Conservation (phyloP, 441 rosid species). For the Adansonia grandidieri region DNA sequence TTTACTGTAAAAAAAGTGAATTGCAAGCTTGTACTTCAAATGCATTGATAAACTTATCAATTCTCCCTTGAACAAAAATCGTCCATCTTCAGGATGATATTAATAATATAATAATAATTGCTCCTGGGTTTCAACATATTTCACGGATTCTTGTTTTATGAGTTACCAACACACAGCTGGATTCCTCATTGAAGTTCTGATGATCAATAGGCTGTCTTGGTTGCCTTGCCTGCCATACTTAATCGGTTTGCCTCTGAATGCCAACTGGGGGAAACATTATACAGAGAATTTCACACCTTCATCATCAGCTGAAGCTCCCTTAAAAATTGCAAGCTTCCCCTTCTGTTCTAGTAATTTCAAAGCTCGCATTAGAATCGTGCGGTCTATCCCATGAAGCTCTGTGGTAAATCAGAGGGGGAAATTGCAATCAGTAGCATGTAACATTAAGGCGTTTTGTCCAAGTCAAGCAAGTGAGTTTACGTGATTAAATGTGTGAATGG, state of each 20-base stretch:
- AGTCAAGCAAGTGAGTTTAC: background rate
- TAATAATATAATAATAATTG: background rate
- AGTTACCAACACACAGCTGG: background rate
- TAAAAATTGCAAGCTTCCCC: slow-evolving; percentile 88
- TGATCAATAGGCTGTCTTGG: slow-evolving; percentile 3
- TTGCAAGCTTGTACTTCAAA: background rate
- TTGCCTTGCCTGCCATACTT: background rate
- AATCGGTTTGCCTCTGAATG: slow-evolving; percentile 5
- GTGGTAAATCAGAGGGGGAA: slow-evolving; percentile 24
- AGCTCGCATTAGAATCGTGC: slow-evolving; percentile 71
- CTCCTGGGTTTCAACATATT: background rate
- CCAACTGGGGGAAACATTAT: slow-evolving; percentile 32
- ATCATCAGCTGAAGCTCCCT: slow-evolving; percentile 86
- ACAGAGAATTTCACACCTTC: slow-evolving; percentile 88
- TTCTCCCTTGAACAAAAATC: background rate
- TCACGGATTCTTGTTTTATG: background rate
- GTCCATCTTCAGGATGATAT: background rate
- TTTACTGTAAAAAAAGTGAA: background rate
- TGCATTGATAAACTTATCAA: background rate
- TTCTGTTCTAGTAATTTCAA: slow-evolving; percentile 78
- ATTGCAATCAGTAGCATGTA: background rate
- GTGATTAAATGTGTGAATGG: background rate
- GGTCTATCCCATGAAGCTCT: slow-evolving; percentile 83
- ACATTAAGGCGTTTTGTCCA: background rate
- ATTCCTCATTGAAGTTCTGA: background rate